phyloP scores from a whole-genome alignment of 1,139 yeast species.

The Taphrina confusa region DNA sequence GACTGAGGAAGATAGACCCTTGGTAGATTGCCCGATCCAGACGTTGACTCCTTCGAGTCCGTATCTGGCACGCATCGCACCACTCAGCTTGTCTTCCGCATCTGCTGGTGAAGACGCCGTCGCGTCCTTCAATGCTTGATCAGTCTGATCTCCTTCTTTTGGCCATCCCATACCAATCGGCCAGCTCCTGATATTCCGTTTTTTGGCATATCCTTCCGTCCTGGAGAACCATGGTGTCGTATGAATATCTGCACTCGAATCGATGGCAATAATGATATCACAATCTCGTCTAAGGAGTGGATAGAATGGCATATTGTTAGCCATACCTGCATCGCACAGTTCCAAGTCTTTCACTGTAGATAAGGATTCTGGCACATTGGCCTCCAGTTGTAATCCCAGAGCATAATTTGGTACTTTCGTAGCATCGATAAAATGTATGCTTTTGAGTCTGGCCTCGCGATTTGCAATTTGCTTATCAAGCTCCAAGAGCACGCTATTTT shows the following conservation, averaged over 20 bases:
- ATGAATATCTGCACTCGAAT: slow-evolving; percentile 41
- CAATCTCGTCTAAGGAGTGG: slow-evolving; percentile 41
- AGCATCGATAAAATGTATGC: slow-evolving; percentile 41
- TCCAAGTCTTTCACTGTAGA: slow-evolving; percentile 36
- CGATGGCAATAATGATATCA: slow-evolving; percentile 42
- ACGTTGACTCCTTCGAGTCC: slow-evolving; percentile 19
- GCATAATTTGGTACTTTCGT: slow-evolving; percentile 41
- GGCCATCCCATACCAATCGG: slow-evolving; percentile 40
- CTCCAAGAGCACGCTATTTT: slow-evolving; percentile 15
- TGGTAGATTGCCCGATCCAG: slow-evolving; percentile 32
- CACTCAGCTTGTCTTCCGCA: slow-evolving; percentile 2
- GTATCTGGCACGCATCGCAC: background rate
- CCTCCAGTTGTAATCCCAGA: slow-evolving; percentile 38
- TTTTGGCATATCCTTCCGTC: slow-evolving; percentile 41
- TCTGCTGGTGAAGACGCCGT: slow-evolving; percentile 6
- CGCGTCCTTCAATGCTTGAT: slow-evolving; percentile 9
- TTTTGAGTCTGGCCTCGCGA: slow-evolving; percentile 40
- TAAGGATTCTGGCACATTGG: slow-evolving; percentile 38
- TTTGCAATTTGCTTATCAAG: slow-evolving; percentile 38
- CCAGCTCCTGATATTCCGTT: slow-evolving; percentile 41
- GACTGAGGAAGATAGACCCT: background rate
- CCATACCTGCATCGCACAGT: slow-evolving; percentile 43
- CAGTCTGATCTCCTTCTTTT: slow-evolving; percentile 10
- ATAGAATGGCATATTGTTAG: slow-evolving; percentile 42
- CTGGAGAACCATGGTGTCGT: slow-evolving; percentile 42